A percentile compares a stretch with the other conserved stretches of the same genome.
phyloP scores from a whole-genome alignment of 192 early-diverging fungal species.

The Coemansia sp. region DNA sequence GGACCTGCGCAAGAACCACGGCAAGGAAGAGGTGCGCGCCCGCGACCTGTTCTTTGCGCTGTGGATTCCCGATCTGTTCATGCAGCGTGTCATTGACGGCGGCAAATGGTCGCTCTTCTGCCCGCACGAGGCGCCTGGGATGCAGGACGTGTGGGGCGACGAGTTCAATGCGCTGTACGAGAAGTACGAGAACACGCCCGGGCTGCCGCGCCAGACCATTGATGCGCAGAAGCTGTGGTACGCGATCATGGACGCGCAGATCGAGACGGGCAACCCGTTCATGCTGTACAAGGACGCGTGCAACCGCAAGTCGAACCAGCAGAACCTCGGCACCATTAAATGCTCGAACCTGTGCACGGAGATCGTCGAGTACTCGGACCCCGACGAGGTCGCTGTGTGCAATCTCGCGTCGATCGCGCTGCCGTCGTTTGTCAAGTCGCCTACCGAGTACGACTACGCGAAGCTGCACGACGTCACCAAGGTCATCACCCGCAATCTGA shows the following conservation, averaged over 20 bases:
- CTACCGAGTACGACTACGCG: slow-evolving; percentile 75
- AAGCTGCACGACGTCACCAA: slow-evolving; percentile 83
- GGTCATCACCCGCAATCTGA: slow-evolving; percentile 86
- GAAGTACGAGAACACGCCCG: slow-evolving; percentile 76
- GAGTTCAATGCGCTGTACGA: slow-evolving; percentile 85
- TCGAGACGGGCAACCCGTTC: slow-evolving; percentile 96
- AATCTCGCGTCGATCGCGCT: slow-evolving; percentile 94
- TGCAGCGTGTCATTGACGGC: slow-evolving; percentile 93
- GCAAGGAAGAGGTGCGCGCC: slow-evolving; percentile 96
- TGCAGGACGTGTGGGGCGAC: slow-evolving; percentile 91
- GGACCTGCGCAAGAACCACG: slow-evolving; percentile 95
- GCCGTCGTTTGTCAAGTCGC: slow-evolving; percentile 78
- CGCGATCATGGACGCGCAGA: slow-evolving; percentile 93
- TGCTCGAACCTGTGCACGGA: slow-evolving; percentile 98
- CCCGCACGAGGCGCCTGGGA: slow-evolving; percentile 87
- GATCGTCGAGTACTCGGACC: slow-evolving; percentile 93
- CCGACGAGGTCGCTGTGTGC: slow-evolving; percentile 97
- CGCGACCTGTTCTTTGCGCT: slow-evolving; percentile 97
- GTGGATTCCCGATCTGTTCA: slow-evolving; percentile 98
- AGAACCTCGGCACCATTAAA: slow-evolving; percentile 98
- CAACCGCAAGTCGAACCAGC: slow-evolving; percentile 98
- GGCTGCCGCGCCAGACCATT: slow-evolving; percentile 83
- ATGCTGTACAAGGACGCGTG: slow-evolving; percentile 99
- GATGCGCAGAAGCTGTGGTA: slow-evolving; percentile 98
- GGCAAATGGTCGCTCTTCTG: slow-evolving; percentile 95